These are phyloP conservation scores for Torulaspora quercuum DNA, from an alignment of 805 yeast genomes.

Conservation along the genomic window DNA sequence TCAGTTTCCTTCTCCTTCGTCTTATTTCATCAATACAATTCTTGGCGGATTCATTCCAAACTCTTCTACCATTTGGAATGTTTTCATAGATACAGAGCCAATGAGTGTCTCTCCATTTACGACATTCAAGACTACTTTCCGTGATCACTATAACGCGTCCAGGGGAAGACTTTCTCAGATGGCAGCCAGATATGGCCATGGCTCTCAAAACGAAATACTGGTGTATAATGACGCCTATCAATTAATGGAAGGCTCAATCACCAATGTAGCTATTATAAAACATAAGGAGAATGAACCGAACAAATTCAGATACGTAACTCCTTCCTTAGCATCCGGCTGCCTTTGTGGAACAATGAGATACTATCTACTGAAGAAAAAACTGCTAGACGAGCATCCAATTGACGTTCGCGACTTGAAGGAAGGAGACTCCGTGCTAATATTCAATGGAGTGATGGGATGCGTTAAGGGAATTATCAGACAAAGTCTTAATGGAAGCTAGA, in stretches of 20 bases:
- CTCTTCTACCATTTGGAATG: conserved; percentile 47
- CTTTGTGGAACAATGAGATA: conserved; percentile 79
- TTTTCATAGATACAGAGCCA: conserved; percentile 56
- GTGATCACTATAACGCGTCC: conserved; percentile 62
- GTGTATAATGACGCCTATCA: conserved; percentile 57
- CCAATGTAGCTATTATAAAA: conserved; percentile 63
- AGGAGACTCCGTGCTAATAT: conserved; percentile 71
- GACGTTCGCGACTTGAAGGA: conserved; percentile 43
- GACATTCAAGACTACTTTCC: conserved; percentile 77
- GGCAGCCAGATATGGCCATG: conserved; percentile 34
- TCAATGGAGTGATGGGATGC: conserved; percentile 84
- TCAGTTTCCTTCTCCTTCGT: conserved; percentile 4
- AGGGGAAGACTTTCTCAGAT: conserved; percentile 45
- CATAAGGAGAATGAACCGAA: conserved; percentile 32
- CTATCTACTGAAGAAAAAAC: conserved; percentile 51
- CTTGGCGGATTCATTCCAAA: conserved; percentile 27
- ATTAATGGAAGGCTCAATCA: conserved; percentile 77
- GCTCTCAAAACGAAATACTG: conserved; percentile 58
- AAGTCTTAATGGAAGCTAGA: conserved; percentile 8
- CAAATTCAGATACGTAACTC: conserved; percentile 64
- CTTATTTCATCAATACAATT: conserved; percentile 31
- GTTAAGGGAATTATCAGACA: conserved; percentile 50
- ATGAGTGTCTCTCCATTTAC: conserved; percentile 68
- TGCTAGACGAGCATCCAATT: conserved; percentile 50
- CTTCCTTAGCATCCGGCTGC: conserved; percentile 74